Evolutionary conservation across 2,329 filamentous ascomycete species (phyloP).

Genomic region (Fusarium graminum): DNA sequence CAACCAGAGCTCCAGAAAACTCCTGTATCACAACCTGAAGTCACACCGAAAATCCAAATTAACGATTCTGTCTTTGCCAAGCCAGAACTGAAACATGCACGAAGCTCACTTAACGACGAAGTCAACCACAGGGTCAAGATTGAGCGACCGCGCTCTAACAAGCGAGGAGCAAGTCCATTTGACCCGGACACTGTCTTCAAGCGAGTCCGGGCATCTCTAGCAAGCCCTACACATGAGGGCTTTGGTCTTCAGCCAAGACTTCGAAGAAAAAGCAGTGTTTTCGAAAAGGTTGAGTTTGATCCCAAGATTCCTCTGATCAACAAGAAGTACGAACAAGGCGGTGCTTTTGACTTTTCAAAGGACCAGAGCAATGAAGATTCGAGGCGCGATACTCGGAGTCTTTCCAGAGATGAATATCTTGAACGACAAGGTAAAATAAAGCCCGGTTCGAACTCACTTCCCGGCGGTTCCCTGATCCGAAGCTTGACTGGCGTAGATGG

Average conservation of each 20-base stretch:
- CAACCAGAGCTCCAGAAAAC: constrained; percentile 34
- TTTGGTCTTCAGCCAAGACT: constrained; percentile 42
- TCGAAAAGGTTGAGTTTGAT: constrained; percentile 68
- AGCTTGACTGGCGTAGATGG: constrained; percentile 48
- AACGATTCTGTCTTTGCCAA: constrained; percentile 66
- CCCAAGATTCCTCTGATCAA: constrained; percentile 66
- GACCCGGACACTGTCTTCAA: constrained; percentile 71
- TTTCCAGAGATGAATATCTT: constrained; percentile 63
- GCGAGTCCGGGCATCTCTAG: constrained; percentile 64
- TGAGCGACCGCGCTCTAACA: constrained; percentile 54
- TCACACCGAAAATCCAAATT: constrained; percentile 36
- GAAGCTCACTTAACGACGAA: constrained; percentile 65
- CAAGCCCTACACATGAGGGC: constrained; percentile 32
- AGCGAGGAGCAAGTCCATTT: constrained; percentile 69
- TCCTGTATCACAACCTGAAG: constrained; percentile 26
- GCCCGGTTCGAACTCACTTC: constrained; percentile 51
- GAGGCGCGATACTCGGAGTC: constrained; percentile 51
- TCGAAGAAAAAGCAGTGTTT: constrained; percentile 61
- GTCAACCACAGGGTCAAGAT: constrained; percentile 50
- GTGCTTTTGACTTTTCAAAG: constrained; percentile 63
- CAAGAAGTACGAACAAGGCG: constrained; percentile 70
- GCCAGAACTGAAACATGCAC: constrained; percentile 69
- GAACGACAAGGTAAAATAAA: constrained; percentile 61
- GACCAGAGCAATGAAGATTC: constrained; percentile 50
- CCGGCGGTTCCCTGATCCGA: constrained; percentile 47